Evolutionary conservation across 2,329 filamentous ascomycete genomes (phyloP), one percentile per base, ranked within the genome.

Genomic region (Ceratocystis ficicola): DNA sequence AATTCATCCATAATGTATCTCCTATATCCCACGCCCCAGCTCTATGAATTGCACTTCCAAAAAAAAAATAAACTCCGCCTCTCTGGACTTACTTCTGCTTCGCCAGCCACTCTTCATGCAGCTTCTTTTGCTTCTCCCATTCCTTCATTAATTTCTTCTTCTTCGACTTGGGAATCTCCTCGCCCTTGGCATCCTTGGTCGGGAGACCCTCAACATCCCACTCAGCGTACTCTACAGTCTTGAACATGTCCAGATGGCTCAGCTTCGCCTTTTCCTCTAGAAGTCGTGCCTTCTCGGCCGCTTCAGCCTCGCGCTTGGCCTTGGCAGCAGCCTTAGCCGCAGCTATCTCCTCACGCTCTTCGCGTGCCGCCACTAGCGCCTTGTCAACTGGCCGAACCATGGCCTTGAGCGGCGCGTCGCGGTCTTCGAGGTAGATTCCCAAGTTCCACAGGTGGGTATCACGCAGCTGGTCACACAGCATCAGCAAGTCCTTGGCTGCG

Each of bases 41-140:
- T 22, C 48, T 52, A 52, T 52, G 48, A 20, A 10, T 52, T 25
- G 7, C n/a, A n/a, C n/a, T 50, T 10, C 46, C 17, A 7, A 22
- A 50, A 7, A 7, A n/a, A 52, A n/a, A n/a, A 8, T 4, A 2
- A n/a, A 22, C 50, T 15, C 25, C 22, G 10, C 15, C 22, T 20
- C 41, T 22, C 22, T 10, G 8, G 28, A n/a, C 46, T 25, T 64
- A 64, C 60, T 62, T 57, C 62, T 68, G 64, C 62, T 62, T 66
- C 52, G 64, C 61, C 61, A 68, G 36, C 64, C 62, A 88, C 69
- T 86, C 84, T 69, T 92, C 87, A 74, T 92, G 86, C 67, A 83
- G 74, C 81, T 93, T 95, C 80, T 91, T 94, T 78, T 96, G 93
- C 73, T 81, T 86, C 71, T 95, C 88, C 89, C 89, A 95, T 66